Evolutionary conservation across 2,329 filamentous ascomycete genomes (phyloP), one percentile per base, ranked within the genome.

Genomic region (Calonectria pseudoturangicola): DNA sequence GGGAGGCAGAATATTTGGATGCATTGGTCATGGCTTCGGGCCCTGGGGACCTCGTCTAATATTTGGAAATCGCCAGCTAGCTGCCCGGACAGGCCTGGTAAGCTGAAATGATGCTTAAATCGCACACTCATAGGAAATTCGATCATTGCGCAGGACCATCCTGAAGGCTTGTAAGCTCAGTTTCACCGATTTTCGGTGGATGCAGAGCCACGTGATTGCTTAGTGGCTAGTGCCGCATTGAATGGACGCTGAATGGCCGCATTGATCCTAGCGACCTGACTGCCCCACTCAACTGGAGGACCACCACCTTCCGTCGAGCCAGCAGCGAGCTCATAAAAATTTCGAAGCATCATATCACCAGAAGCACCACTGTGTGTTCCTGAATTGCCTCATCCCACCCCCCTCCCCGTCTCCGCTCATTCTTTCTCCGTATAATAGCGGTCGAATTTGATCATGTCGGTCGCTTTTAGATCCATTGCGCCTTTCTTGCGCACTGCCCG

Each of bases 401-500:
- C 67, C 64, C 63, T 58, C 54, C 68, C 54, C 70, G 69, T 70
- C 73, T 73, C 75, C 56, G 36, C 73, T 76, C 71, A 54, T 62
- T 79, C 70, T 78, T 74, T 80, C 74, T 77, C 79, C 68, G 65
- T 77, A 79, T 75, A 71, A 76, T 78, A 68, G 76, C 56, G 71
- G 77, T 76, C 79, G 75, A 76, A 68, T 68, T 75, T 75, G 67
- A 93, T 85, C 83, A 98, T 97, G 94, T 93, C 95, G 86, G 90
- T 91, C 83, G 92, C 97, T 83, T 91, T 95, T 84, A 92, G 95
- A 88, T 92, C 93, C 75, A 83, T 95, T 81, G 91, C 92, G 86
- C 93, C 95, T 81, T 92, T 98, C 82, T 86, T 97, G 87, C 94
- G 94, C 88, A 94, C 95, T 78, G 93, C 94, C 85, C 93, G 95